Evolutionary conservation across 2,329 filamentous ascomycete genomes (phyloP).

Genomic region (Aspergillus calidoustus): DNA sequence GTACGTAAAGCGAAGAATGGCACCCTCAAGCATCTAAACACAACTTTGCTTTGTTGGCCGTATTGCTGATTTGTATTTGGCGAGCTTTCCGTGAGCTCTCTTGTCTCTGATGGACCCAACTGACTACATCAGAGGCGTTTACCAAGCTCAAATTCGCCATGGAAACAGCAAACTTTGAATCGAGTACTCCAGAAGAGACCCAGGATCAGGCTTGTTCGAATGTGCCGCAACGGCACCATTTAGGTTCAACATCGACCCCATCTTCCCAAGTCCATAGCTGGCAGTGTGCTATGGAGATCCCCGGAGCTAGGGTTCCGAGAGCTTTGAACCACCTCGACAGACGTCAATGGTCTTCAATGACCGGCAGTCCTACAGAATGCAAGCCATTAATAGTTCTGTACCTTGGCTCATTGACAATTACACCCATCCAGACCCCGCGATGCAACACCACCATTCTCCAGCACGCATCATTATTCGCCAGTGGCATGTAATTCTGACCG

Average conservation of each 20-base stretch:
- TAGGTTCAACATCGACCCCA: background rate
- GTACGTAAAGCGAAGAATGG: background rate
- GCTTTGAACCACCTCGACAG: background rate
- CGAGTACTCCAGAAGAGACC: background rate
- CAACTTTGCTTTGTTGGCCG: background rate
- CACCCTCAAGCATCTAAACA: background rate
- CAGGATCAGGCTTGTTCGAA: background rate
- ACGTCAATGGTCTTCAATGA: background rate
- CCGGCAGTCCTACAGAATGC: background rate
- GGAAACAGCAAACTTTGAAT: background rate
- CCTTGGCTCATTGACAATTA: background rate
- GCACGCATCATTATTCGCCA: background rate
- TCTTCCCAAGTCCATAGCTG: background rate
- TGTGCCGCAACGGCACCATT: background rate
- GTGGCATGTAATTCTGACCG: background rate
- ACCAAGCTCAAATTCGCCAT: background rate
- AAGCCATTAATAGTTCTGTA: background rate
- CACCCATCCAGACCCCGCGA: background rate
- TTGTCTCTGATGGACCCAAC: background rate
- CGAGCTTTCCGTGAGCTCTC: background rate
- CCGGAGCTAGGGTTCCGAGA: background rate
- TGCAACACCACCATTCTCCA: background rate
- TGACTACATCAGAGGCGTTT: background rate
- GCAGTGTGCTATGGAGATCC: background rate
- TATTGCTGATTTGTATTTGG: background rate